Base-by-base conservation (phyloP, 768 basidiomycete species). In the Suillus decipiens region DNA sequence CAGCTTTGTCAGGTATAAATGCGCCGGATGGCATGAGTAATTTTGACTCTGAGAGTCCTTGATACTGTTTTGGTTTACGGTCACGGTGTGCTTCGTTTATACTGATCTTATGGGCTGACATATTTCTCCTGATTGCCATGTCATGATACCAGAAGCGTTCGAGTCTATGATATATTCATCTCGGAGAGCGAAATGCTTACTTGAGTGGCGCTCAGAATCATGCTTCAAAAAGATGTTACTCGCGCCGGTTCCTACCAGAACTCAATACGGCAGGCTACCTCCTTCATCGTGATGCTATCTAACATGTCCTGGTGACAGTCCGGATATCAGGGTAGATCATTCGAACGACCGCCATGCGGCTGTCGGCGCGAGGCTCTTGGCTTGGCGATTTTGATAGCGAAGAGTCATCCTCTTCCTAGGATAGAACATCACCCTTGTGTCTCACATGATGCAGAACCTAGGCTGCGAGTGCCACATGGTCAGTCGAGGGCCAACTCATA, bases 381-480 rank as follows among this genome's bases (percentile, higher is more conserved):
- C 15, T 28, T 9, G 50, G 48, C 15, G 28, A 50, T 50, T 50
- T 50, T 50, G 28, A 31, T 17, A 51, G 50, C 17, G 28, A 51
- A 1, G 17, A 31, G 10, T 31, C 50, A 17, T 17, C 15, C 24
- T 48, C 47, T 28, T 7, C 33, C 9, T 4, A 15, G 28, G 8
- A 33, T 51, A 12, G 51, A 53, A 34, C 2, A 34, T 53, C 10
- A 33, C 31, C 17, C 31, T 11, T 33, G 51, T 19, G 17, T 17
- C 17, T 11, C 28, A n/a, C 51, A 19, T 12, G 5, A 53, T 33
- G 5, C 12, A 53, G 5, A 53, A 34, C 10, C 5, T 2, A 34
- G 31, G 8, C 1, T 54, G 33, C 33, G 33, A 14, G n/a, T 53
- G 7, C 14, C 61, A 34, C 54, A 61, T 61, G 61, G 61, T 15